phyloP scores from a whole-genome alignment of 768 basidiomycete genomes.

The Strobilomyces dryophilus region DNA sequence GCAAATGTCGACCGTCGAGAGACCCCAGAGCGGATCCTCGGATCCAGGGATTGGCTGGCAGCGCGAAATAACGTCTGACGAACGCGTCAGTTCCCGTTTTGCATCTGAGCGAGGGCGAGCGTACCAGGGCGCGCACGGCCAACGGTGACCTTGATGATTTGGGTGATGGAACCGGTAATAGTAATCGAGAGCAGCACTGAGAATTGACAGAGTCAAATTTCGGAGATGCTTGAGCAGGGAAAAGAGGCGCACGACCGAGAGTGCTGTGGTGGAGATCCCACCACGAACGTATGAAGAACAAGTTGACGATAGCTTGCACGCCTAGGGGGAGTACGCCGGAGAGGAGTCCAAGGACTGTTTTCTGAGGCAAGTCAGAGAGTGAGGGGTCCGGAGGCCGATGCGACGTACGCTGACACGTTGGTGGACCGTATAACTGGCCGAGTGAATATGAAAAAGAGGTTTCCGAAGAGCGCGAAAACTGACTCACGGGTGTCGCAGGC shows the following conservation, averaged over 20 bases:
- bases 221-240: background rate
- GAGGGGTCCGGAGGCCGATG: background rate
- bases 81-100: background rate
- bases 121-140: slow-evolving; percentile 85
- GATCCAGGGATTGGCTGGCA: slow-evolving; percentile 67
- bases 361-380: slow-evolving; percentile 5
- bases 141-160: slow-evolving; percentile 78
- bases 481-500: slow-evolving; percentile 36
- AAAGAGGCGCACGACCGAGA: slow-evolving; percentile 24
- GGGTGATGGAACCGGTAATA: slow-evolving; percentile 74
- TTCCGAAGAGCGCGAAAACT: background rate
- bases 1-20: slow-evolving; percentile 72
- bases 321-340: slow-evolving; percentile 53
- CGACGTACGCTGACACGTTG: slow-evolving; percentile 59
- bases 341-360: slow-evolving; percentile 45
- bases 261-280: slow-evolving; percentile 83
- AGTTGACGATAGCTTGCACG: slow-evolving; percentile 63
- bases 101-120: background rate
- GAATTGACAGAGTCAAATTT: background rate
- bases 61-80: slow-evolving; percentile 26
- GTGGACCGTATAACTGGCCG: slow-evolving; percentile 61
- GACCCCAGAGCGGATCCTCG: slow-evolving; percentile 62
- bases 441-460: background rate
- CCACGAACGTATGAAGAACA: slow-evolving; percentile 68
- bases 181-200: slow-evolving; percentile 68